Evolutionary conservation across 129 eudicot genomes (phyloP).

Genomic region (Helichrysum umbraculigerum): DNA sequence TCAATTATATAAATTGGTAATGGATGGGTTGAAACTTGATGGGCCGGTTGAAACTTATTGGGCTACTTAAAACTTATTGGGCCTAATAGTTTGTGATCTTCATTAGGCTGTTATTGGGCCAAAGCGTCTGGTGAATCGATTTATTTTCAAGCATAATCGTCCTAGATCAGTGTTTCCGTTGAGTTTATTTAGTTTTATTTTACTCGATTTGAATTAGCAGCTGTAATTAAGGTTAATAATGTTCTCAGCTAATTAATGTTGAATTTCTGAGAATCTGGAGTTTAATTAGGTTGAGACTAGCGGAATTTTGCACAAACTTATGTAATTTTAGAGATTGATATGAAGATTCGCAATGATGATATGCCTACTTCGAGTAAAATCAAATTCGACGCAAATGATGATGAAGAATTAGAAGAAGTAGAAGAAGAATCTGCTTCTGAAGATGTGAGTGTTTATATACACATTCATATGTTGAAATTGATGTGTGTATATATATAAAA

Average conservation of each 20-base stretch:
- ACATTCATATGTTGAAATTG: not conserved
- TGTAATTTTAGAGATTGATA: conserved; percentile 20
- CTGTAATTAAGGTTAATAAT: not conserved
- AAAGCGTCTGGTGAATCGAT: no score
- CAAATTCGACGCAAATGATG: conserved; percentile 53
- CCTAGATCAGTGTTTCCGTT: no score
- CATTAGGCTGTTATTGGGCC: no score
- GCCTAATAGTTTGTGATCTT: no score
- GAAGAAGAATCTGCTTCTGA: conserved; percentile 48
- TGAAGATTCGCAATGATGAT: conserved; percentile 35
- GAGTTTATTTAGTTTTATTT: no score
- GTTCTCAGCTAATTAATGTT: not conserved
- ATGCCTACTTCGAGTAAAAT: conserved; percentile 57
- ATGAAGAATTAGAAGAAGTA: conserved; percentile 20
- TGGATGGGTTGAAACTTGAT: not conserved
- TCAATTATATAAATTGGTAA: not conserved
- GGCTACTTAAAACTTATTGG: no score
- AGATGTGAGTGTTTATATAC: conserved; percentile 45
- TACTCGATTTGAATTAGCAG: not conserved
- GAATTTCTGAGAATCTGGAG: not conserved
- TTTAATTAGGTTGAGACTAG: conserved; percentile 4
- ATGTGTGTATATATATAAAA: not conserved
- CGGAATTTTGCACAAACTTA: not conserved
- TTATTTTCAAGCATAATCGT: no score
- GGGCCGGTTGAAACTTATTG: no score